Conservation (phyloP, 192 early-diverging fungal species). For the Podila minutissima region DNA sequence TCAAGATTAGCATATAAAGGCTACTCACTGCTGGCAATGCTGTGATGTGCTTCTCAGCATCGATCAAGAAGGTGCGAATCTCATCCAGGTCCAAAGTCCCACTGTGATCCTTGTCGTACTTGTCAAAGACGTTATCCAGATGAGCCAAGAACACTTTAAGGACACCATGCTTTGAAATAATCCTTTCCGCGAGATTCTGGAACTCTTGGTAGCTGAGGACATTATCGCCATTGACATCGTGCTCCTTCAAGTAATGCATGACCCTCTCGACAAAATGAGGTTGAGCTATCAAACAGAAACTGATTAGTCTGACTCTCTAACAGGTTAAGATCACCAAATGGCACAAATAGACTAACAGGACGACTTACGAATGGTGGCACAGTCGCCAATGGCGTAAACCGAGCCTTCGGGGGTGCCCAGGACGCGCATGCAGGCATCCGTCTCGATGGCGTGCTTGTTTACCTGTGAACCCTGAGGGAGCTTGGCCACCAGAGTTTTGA, state of each 20-base stretch:
- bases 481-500: constrained; percentile 59
- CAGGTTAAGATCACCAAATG: background rate
- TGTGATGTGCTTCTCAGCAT: constrained; percentile 63
- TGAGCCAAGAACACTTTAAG: constrained; percentile 63
- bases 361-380: constrained; percentile 66
- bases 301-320: background rate
- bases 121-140: constrained; percentile 53
- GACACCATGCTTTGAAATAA: constrained; percentile 58
- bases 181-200: constrained; percentile 39
- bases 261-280: constrained; percentile 63
- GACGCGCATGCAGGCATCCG: constrained; percentile 65
- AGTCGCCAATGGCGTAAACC: constrained; percentile 80
- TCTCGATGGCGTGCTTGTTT: constrained; percentile 68
- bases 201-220: constrained; percentile 64
- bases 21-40: constrained; percentile 60
- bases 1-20: background rate
- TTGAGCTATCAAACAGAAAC: constrained; percentile 49
- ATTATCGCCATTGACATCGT: constrained; percentile 60
- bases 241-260: constrained; percentile 56
- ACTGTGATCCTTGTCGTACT: constrained; percentile 61
- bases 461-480: constrained; percentile 55
- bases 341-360: background rate
- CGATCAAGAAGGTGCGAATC: constrained; percentile 55
- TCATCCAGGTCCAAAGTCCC: constrained; percentile 63
- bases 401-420: constrained; percentile 61